phyloP scores from a whole-genome alignment of 176 grass and related monocot genomes.

The Saccharum spontaneum region DNA sequence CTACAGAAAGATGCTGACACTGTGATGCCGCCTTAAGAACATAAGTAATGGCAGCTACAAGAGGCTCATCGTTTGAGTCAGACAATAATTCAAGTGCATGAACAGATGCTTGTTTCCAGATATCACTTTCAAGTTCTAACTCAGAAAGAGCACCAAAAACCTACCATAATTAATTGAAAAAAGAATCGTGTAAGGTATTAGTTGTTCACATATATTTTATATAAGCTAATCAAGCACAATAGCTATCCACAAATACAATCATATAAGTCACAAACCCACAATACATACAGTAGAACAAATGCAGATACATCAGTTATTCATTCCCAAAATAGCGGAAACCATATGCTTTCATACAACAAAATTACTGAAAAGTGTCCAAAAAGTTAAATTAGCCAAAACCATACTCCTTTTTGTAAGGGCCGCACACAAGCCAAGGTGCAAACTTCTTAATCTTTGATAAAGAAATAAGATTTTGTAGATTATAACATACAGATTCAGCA shows the following conservation, averaged over 20 bases:
- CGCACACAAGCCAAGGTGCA: not conserved
- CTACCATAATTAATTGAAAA: conserved; percentile 38
- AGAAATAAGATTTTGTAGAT: not conserved
- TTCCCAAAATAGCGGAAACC: conserved; percentile 5
- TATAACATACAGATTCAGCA: not conserved
- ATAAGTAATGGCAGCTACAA: conserved; percentile 68
- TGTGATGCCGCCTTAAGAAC: conserved; percentile 74
- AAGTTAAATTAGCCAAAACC: not conserved
- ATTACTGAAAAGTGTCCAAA: not conserved
- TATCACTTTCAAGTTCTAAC: conserved; percentile 66
- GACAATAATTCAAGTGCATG: conserved; percentile 65
- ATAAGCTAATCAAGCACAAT: conserved; percentile 19
- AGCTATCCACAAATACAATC: conserved; percentile 20
- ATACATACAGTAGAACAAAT: conserved; percentile 8
- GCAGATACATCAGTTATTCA: conserved; percentile 5
- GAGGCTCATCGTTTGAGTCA: conserved; percentile 66
- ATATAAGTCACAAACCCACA: conserved; percentile 15
- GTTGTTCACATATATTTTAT: conserved; percentile 15
- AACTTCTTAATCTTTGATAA: not conserved
- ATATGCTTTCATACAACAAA: not conserved
- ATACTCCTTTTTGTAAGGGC: not conserved
- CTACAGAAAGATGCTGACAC: conserved; percentile 73
- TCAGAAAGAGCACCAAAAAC: conserved; percentile 76
- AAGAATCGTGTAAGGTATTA: conserved; percentile 11
- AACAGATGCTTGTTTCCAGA: conserved; percentile 66